A percentile compares a stretch with the other conserved stretches of the same genome.
Conservation (phyloP, 208 protist genomes). For the Trypanosoma avium region DNA sequence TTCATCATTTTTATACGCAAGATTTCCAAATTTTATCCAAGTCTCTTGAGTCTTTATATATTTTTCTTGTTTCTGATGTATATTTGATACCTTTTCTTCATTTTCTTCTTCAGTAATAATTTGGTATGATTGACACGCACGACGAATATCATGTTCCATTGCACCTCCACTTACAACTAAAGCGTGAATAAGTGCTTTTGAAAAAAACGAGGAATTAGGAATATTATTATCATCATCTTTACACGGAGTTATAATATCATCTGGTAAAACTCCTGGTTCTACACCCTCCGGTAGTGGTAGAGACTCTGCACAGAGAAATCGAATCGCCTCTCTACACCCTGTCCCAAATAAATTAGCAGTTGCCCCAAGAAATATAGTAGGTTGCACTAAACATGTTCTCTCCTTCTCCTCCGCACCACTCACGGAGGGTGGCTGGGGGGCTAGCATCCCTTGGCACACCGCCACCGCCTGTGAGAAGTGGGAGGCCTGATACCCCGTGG, state of each 20-base stretch:
- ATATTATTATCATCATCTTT: not conserved
- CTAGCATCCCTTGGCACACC: constrained; percentile 59
- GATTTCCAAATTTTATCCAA: constrained; percentile 59
- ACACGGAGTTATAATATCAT: constrained; percentile 10
- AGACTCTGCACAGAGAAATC: constrained; percentile 77
- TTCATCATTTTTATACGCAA: not conserved
- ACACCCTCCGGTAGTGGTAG: constrained; percentile 30
- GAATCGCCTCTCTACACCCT: constrained; percentile 75
- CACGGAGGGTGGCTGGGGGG: constrained; percentile 53
- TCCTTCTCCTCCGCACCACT: too few relatives aligned
- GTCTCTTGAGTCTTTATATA: not conserved
- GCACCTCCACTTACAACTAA: constrained; percentile 85
- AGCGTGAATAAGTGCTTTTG: constrained; percentile 34
- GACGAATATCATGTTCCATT: constrained; percentile 87
- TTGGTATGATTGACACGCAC: constrained; percentile 57
- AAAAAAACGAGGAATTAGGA: constrained; percentile 4
- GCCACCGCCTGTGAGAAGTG: constrained; percentile 55
- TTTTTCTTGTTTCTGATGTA: not conserved
- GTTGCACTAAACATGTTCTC: constrained; percentile 54
- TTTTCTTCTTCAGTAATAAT: constrained; percentile 42
- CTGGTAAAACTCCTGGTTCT: constrained; percentile 18
- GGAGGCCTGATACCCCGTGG: constrained; percentile 78
- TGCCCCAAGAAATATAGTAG: constrained; percentile 68
- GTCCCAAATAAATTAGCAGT: constrained; percentile 84
- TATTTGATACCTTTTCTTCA: not conserved